Conservation (phyloP, 1,139 yeast species). For the Diutina scorzettiae region DNA sequence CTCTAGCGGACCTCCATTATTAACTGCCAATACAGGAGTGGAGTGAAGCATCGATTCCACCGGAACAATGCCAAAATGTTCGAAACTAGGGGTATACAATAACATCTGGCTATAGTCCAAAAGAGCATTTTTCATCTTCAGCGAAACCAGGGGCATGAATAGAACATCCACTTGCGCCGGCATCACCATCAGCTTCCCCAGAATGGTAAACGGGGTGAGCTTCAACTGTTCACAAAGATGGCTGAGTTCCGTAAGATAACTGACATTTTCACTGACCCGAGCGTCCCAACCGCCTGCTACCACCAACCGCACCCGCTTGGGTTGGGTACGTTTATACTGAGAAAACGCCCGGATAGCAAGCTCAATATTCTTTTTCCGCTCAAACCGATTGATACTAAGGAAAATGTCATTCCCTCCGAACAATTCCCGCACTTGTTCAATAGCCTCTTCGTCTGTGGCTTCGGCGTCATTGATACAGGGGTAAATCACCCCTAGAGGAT, state of each 20-base stretch:
- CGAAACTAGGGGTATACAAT: slow-evolving; percentile 80
- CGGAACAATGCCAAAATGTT: slow-evolving; percentile 97
- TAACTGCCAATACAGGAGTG: slow-evolving; percentile 76
- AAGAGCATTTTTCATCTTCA: slow-evolving; percentile 53
- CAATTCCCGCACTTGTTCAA: slow-evolving; percentile 22
- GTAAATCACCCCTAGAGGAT: slow-evolving; percentile 61
- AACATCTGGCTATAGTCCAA: slow-evolving; percentile 47
- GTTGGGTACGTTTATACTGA: slow-evolving; percentile 16
- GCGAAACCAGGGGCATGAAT: slow-evolving; percentile 71
- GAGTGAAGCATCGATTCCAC: slow-evolving; percentile 82
- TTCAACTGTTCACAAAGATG: slow-evolving; percentile 32
- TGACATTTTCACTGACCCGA: slow-evolving; percentile 64
- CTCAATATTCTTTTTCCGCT: slow-evolving; percentile 69
- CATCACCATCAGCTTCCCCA: slow-evolving; percentile 29
- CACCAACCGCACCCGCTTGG: slow-evolving; percentile 16
- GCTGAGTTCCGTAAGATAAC: slow-evolving; percentile 52
- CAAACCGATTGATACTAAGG: slow-evolving; percentile 80
- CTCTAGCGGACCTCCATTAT: slow-evolving; percentile 90
- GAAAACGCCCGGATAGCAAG: slow-evolving; percentile 64
- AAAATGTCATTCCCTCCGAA: slow-evolving; percentile 31
- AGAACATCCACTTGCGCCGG: slow-evolving; percentile 40
- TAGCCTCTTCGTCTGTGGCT: slow-evolving; percentile 13
- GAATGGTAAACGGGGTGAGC: slow-evolving; percentile 35
- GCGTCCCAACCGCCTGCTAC: slow-evolving; percentile 91
- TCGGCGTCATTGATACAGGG: slow-evolving; percentile 63